phyloP scores from a whole-genome alignment of 1,139 yeast genomes.

The Suhomyces wounanorum region DNA sequence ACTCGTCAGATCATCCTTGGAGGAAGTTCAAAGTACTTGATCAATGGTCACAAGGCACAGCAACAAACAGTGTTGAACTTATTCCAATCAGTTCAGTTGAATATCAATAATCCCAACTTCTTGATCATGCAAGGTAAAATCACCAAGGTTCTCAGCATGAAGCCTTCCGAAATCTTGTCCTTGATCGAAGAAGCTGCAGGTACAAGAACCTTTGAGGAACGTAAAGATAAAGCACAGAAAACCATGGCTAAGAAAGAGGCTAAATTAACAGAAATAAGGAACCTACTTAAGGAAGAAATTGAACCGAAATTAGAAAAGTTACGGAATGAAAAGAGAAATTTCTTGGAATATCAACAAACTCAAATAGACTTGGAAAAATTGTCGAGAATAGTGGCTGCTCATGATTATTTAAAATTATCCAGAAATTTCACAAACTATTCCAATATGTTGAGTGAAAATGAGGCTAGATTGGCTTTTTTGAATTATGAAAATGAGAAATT shows the following conservation, averaged over 20 bases:
- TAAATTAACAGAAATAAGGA: constrained; percentile 75
- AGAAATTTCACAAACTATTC: constrained; percentile 44
- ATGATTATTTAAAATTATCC: constrained; percentile 59
- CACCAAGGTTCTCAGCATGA: constrained; percentile 96
- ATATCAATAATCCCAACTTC: constrained; percentile 95
- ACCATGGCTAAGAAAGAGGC: constrained; percentile 91
- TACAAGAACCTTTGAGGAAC: constrained; percentile 90
- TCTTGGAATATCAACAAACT: constrained; percentile 82
- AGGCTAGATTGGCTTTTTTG: constrained; percentile 36
- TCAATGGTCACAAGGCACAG: constrained; percentile 96
- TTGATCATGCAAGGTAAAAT: constrained; percentile 98
- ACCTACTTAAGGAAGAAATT: constrained; percentile 77
- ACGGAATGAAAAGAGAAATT: constrained; percentile 77
- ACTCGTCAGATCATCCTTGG: constrained; percentile 92
- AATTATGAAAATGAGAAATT: constrained; percentile 45
- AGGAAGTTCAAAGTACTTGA: constrained; percentile 87
- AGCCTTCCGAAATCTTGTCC: constrained; percentile 84
- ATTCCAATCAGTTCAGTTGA: constrained; percentile 92
- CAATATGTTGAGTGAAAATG: constrained; percentile 38
- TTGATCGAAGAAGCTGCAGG: constrained; percentile 98
- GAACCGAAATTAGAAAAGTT: constrained; percentile 88
- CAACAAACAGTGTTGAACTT: constrained; percentile 89
- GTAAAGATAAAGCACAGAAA: constrained; percentile 87
- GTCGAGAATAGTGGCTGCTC: constrained; percentile 73
- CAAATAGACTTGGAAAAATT: constrained; percentile 79